Evolutionary conservation across 495 filamentous ascomycete genomes (phyloP).

Genomic region (Staphylotrichum longicolle): DNA sequence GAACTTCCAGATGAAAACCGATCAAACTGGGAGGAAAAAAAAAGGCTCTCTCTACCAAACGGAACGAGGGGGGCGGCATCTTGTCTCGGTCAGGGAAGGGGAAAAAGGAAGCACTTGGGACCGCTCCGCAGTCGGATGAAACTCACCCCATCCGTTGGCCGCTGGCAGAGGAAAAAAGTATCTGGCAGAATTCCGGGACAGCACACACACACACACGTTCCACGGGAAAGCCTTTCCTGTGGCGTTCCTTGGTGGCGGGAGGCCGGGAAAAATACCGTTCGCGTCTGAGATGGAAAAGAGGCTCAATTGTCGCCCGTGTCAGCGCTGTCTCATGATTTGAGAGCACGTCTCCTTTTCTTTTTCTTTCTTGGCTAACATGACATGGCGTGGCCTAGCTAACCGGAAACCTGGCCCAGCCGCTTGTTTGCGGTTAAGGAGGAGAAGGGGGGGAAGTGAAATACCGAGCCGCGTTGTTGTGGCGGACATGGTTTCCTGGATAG

Average conservation of each 20-base stretch:
- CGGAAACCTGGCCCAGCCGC: background rate
- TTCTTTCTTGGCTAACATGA: background rate
- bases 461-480: background rate
- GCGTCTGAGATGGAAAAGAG: constrained; percentile 7
- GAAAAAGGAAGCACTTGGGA: background rate
- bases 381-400: background rate
- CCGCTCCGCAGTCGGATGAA: too few relatives aligned
- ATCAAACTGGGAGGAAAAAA: background rate
- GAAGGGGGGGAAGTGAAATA: background rate
- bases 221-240: too few relatives aligned
- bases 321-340: constrained; percentile 18
- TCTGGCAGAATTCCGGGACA: background rate
- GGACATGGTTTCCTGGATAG: background rate
- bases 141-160: background rate
- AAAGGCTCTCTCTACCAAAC: background rate
- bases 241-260: background rate
- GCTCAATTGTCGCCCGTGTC: constrained; percentile 14
- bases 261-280: constrained; percentile 14
- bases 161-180: too few relatives aligned
- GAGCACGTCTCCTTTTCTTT: background rate
- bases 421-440: too few relatives aligned
- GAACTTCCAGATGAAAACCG: too few relatives aligned
- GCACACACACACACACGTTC: too few relatives aligned
- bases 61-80: too few relatives aligned
- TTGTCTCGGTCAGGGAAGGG: background rate